Evolutionary conservation across 352 stramenopile genomes (phyloP), one percentile per base, ranked within the genome.

Genomic region (Pythium angustatum): DNA sequence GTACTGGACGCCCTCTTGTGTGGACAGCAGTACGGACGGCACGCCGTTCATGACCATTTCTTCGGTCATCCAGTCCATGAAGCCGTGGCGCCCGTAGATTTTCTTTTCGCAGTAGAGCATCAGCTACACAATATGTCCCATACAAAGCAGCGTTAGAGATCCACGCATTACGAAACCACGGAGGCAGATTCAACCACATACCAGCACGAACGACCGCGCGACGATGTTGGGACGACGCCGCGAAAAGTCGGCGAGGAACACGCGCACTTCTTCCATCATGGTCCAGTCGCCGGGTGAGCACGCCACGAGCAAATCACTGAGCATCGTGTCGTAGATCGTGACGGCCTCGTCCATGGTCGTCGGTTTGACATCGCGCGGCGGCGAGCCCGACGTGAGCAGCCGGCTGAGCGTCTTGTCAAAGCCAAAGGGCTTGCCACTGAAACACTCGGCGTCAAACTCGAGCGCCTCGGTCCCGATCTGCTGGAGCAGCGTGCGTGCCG

Each of bases 91-190:
- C 41, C 76, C 84, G 43, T 92, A 95, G 52, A 95, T 86, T 65
- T 93, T 93, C 68, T 87, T 90, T 55, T 95, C 85, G 28, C 81
- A 84, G 63, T 93, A 95, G 61, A 95, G 41, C 61, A 93, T 86
- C 19, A 95, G 76, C 86, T 93, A 60, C 33, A 9, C 38, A 14
- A 53, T 19, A 49, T n/a, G n/a, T n/a, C n/a, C n/a, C n/a, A n/a
- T n/a, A n/a, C n/a, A 26, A 61, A 56, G 5, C 11, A 33, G 5
- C 22, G n/a, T 55, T 41, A 55, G 48, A 44, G 45, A 31, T 21
- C 49, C n/a, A 58, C 36, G 21, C 4, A 12, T 24, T 19, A 10
- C 21, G 28, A 5, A 24, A 62, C 4, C 55, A 8, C 41, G 45
- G 19, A 9, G n/a, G n/a, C n/a, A n/a, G n/a, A n/a, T n/a, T n/a